A percentile compares a stretch with the other conserved stretches of the same genome.
Evolutionary conservation across 1,284 basidiomycete genomes (phyloP).

Genomic region (Ustilago sp.): DNA sequence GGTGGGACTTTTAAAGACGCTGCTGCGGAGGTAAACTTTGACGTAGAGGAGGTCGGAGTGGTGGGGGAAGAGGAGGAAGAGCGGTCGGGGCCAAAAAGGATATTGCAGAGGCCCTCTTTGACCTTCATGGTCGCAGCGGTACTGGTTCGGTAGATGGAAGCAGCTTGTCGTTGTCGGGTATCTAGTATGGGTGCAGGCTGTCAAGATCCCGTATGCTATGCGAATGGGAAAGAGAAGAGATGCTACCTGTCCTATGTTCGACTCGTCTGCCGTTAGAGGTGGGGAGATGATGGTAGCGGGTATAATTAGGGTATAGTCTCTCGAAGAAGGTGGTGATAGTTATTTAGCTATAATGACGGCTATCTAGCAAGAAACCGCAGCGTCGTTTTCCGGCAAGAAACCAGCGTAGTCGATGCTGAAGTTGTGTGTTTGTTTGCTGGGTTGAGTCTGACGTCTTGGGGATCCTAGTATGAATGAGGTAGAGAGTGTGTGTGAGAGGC

Average conservation of each 20-base stretch:
- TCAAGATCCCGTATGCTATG: not conserved
- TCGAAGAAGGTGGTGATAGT: not conserved
- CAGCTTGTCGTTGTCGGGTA: not conserved
- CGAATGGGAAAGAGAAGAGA: too few species aligned
- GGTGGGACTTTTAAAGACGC: constrained; percentile 13
- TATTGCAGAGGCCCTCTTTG: constrained; percentile 39
- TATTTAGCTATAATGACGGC: not conserved
- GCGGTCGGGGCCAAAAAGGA: constrained; percentile 36
- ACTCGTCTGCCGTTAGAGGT: not conserved
- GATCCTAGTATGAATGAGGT: not conserved
- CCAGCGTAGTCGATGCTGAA: not conserved
- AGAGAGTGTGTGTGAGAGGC: not conserved
- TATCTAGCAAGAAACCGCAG: not conserved
- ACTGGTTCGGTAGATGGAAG: not conserved
- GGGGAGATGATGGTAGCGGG: not conserved
- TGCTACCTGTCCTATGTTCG: not conserved
- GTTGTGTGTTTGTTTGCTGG: not conserved
- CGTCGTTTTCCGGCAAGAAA: too few species aligned
- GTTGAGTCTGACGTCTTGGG: not conserved
- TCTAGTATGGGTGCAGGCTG: not conserved
- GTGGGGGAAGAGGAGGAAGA: constrained; percentile 14
- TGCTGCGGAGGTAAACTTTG: constrained; percentile 7
- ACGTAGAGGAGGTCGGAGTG: not conserved
- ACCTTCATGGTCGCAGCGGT: constrained; percentile 22
- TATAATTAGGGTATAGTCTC: not conserved